A percentile compares a stretch with the other conserved stretches of the same genome.
phyloP scores from a whole-genome alignment of 805 yeast genomes.

The Hanseniaspora vineae region DNA sequence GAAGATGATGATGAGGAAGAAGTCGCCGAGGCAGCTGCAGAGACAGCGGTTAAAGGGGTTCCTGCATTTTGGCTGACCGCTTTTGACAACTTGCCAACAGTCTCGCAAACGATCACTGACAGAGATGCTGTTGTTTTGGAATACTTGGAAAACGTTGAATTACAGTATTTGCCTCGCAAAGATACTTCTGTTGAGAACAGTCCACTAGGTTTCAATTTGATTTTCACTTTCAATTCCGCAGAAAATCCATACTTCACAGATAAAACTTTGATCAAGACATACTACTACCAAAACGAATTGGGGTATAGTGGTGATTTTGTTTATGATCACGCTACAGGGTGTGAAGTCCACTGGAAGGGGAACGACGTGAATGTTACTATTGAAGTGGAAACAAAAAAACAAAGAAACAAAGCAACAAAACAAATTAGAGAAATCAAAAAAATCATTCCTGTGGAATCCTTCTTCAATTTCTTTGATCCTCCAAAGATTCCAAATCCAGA shows the following conservation, averaged over 20 bases:
- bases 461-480: constrained; percentile 91
- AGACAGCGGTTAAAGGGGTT: constrained; percentile 48
- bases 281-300: constrained; percentile 85
- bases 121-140: constrained; percentile 78
- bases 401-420: constrained; percentile 91
- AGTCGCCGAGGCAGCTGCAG: constrained; percentile 32
- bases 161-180: constrained; percentile 51
- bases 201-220: constrained; percentile 74
- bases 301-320: constrained; percentile 94
- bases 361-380: constrained; percentile 77
- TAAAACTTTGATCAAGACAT: constrained; percentile 63
- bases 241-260: constrained; percentile 66
- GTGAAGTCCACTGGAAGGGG: constrained; percentile 69
- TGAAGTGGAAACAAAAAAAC: constrained; percentile 84
- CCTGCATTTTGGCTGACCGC: constrained; percentile 98
- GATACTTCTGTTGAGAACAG: constrained; percentile 13
- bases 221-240: constrained; percentile 59
- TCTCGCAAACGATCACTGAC: constrained; percentile 76
- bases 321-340: constrained; percentile 93
- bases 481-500: constrained; percentile 51
- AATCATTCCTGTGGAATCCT: constrained; percentile 85
- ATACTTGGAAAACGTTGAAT: constrained; percentile 52
- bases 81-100: constrained; percentile 68
- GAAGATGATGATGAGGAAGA: constrained; percentile 31
- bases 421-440: constrained; percentile 94